These are phyloP conservation scores for Penicillium sp. DNA, from an alignment of 2,329 filamentous ascomycete genomes.

Conservation along the genomic window DNA sequence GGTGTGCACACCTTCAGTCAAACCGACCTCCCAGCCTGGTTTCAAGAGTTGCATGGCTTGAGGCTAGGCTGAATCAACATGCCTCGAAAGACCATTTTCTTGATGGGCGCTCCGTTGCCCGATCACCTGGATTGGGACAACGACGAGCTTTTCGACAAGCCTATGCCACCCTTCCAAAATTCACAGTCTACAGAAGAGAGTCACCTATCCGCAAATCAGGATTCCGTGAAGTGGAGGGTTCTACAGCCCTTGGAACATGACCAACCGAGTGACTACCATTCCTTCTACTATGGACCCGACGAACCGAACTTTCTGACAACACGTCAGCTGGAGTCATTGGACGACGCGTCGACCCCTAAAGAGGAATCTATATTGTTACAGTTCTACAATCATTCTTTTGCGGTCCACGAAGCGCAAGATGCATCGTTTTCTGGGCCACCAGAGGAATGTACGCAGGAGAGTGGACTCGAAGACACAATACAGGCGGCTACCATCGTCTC, in stretches of 20 bases:
- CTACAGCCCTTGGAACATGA: slow-evolving; percentile 20
- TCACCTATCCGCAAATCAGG: slow-evolving; percentile 10
- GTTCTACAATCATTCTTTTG: slow-evolving; percentile 77
- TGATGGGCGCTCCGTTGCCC: slow-evolving; percentile 62
- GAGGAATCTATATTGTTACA: slow-evolving; percentile 51
- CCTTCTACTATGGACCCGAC: slow-evolving; percentile 11
- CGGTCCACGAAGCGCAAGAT: slow-evolving; percentile 60
- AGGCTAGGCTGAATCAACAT: slow-evolving; percentile 17
- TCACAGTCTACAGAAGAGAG: slow-evolving; percentile 5
- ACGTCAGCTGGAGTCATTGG: slow-evolving; percentile 26
- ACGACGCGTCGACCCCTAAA: slow-evolving; percentile 6
- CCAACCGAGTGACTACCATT: slow-evolving; percentile 7
- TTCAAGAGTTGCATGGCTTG: neutral
- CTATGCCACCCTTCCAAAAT: slow-evolving; percentile 37
- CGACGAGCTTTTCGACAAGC: slow-evolving; percentile 49
- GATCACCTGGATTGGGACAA: slow-evolving; percentile 56
- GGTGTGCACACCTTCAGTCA: neutral
- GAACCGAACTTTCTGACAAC: slow-evolving; percentile 32
- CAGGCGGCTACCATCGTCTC: slow-evolving; percentile 6
- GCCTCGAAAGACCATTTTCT: slow-evolving; percentile 44
- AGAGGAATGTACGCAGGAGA: slow-evolving; percentile 27
- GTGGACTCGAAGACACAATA: slow-evolving; percentile 19
- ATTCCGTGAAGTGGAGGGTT: slow-evolving; percentile 30
- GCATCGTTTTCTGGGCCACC: slow-evolving; percentile 22
- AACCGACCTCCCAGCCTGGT: neutral